Conservation (phyloP, 805 yeast genomes). For the Helenozyma baotianmanensis region DNA sequence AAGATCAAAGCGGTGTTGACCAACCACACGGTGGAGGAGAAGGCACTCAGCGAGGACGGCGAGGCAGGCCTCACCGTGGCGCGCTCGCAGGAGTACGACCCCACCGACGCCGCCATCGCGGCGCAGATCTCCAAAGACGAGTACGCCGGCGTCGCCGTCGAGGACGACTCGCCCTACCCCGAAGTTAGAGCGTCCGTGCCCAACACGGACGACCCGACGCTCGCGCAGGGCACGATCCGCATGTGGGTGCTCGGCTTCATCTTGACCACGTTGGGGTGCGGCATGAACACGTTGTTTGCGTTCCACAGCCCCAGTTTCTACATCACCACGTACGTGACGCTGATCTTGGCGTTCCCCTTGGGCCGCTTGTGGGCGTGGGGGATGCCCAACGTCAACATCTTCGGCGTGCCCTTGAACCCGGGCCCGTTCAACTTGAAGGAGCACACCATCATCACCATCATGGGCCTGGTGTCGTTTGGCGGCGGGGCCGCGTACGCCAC, state of each 20-base stretch:
- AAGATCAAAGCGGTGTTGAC: constrained; percentile 12
- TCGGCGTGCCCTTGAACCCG: constrained; percentile 45
- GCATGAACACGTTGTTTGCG: constrained; percentile 55
- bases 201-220: constrained; percentile 45
- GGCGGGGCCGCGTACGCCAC: constrained; percentile 52
- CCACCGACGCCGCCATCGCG: constrained; percentile 11
- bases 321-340: constrained; percentile 49
- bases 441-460: constrained; percentile 51
- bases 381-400: constrained; percentile 32
- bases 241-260: constrained; percentile 49
- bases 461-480: constrained; percentile 43
- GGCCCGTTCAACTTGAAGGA: constrained; percentile 62
- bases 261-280: constrained; percentile 53
- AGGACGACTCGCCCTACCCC: constrained; percentile 46
- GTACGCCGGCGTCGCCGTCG: constrained; percentile 15
- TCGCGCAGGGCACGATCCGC: constrained; percentile 50
- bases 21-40: constrained; percentile 9
- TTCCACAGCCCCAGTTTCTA: constrained; percentile 52
- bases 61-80: constrained; percentile 9
- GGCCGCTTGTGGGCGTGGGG: constrained; percentile 47
- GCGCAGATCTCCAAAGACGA: constrained; percentile 13
- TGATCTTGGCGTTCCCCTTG: constrained; percentile 56
- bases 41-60: constrained; percentile 7
- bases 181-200: constrained; percentile 64
- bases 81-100: constrained; percentile 16